These are phyloP conservation scores for Eimeria falciformis DNA, from an alignment of 169 alveolate species.

Conservation along the genomic window DNA sequence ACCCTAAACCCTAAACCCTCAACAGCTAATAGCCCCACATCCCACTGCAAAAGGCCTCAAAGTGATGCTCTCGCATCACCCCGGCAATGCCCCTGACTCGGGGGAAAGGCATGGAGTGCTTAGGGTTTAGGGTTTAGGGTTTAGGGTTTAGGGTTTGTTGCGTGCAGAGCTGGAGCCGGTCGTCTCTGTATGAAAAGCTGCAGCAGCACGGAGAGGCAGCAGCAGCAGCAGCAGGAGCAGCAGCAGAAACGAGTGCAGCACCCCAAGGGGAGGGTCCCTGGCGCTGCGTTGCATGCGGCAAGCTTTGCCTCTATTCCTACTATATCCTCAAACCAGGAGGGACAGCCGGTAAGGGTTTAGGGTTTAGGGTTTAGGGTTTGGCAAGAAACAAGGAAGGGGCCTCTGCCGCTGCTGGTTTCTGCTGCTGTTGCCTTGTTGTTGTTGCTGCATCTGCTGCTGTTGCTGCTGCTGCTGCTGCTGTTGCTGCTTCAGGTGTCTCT, in stretches of 20 bases:
- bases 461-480: constrained; percentile 15
- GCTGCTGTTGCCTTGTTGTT: background rate
- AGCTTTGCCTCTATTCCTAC: constrained; percentile 81
- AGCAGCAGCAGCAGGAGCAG: constrained; percentile 18
- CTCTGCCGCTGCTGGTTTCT: background rate
- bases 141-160: background rate
- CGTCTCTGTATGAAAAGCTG: background rate
- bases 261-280: constrained; percentile 65
- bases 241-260: constrained; percentile 29
- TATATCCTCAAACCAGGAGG: constrained; percentile 81
- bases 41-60: background rate
- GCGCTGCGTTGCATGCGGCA: constrained; percentile 83
- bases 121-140: background rate
- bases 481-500: constrained; percentile 75
- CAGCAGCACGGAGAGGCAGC: constrained; percentile 37
- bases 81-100: too few relatives aligned
- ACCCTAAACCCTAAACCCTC: constrained; percentile 2
- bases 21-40: background rate
- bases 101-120: too few relatives aligned
- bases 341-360: constrained; percentile 54
- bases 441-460: background rate
- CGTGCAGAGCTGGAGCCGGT: background rate
- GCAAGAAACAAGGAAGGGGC: background rate
- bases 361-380: constrained; percentile 5
- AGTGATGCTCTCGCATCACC: background rate